Conservation (phyloP, 345 rosid species). For the Rhizophora mangle region DNA sequence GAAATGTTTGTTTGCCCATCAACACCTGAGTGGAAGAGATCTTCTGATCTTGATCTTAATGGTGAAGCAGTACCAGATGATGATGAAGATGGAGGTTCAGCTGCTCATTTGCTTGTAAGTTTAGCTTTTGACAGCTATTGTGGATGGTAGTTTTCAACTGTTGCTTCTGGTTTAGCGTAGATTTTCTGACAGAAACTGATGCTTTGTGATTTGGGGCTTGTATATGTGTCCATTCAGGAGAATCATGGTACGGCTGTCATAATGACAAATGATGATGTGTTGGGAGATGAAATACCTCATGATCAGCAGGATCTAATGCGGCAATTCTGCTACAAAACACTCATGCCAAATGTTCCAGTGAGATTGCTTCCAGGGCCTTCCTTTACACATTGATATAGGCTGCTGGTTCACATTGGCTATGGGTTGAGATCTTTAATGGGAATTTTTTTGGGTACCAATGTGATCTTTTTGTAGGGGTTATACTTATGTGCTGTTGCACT, state of each 20-base stretch:
- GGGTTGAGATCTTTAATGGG: no score
- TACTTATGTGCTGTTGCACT: no score
- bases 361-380: conserved; percentile 14
- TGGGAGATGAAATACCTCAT: conserved; percentile 91
- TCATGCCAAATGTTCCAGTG: conserved; percentile 66
- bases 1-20: conserved; percentile 63
- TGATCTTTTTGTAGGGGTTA: no score
- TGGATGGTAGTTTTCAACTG: not conserved
- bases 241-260: conserved; percentile 45
- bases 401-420: no score
- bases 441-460: no score
- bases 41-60: conserved; percentile 90
- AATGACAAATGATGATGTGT: conserved; percentile 91
- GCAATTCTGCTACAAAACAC: conserved; percentile 60
- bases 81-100: conserved; percentile 56
- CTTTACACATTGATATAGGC: no score
- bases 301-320: conserved; percentile 68
- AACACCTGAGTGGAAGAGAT: conserved; percentile 97
- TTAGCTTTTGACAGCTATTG: conserved; percentile 3
- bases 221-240: conserved; percentile 45
- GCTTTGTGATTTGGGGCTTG: not conserved
- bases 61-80: conserved; percentile 89
- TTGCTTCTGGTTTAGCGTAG: not conserved
- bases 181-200: not conserved
- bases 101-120: conserved; percentile 46